These are phyloP conservation scores for Gossypium anomalum DNA, from an alignment of 345 rosid genomes.

Conservation along the genomic window DNA sequence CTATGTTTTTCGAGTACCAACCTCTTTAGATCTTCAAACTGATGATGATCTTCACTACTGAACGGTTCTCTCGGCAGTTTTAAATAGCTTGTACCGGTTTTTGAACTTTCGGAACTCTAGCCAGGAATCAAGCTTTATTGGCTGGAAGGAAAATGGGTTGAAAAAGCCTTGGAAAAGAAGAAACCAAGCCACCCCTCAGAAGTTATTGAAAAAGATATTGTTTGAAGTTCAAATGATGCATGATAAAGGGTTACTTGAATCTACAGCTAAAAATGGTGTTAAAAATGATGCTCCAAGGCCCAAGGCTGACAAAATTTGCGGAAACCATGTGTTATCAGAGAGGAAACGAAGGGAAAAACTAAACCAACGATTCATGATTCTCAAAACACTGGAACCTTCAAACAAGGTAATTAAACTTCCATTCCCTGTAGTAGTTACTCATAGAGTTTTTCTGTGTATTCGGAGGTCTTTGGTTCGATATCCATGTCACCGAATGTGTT, in stretches of 20 bases:
- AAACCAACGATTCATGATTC: slow-evolving; percentile 44
- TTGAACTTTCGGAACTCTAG: slow-evolving; percentile 38
- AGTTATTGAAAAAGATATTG: slow-evolving; percentile 62
- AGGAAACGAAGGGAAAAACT: slow-evolving; percentile 46
- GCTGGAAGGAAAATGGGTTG: slow-evolving; percentile 48
- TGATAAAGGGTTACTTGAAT: slow-evolving; percentile 28
- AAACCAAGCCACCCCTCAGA: slow-evolving; percentile 37
- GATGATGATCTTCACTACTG: slow-evolving; percentile 57
- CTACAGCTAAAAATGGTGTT: slow-evolving; percentile 29
- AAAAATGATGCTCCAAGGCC: slow-evolving; percentile 34
- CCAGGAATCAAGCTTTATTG: slow-evolving; percentile 49
- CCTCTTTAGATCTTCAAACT: slow-evolving; percentile 24
- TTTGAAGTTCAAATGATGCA: slow-evolving; percentile 66
- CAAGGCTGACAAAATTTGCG: slow-evolving; percentile 42
- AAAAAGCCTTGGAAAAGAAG: slow-evolving; percentile 20
- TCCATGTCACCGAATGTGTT: too few relatives aligned
- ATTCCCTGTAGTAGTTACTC: not conserved
- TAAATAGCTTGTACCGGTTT: slow-evolving; percentile 57
- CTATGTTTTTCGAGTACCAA: not conserved
- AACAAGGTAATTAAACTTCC: slow-evolving; percentile 48
- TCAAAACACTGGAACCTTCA: slow-evolving; percentile 63
- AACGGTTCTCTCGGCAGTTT: slow-evolving; percentile 51
- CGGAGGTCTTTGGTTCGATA: too few relatives aligned
- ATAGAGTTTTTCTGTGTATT: too few relatives aligned
- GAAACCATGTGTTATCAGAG: slow-evolving; percentile 40